Evolutionary conservation across 2,329 filamentous ascomycete genomes (phyloP), one percentile per base, ranked within the genome.

Genomic region (Graphium sp.): DNA sequence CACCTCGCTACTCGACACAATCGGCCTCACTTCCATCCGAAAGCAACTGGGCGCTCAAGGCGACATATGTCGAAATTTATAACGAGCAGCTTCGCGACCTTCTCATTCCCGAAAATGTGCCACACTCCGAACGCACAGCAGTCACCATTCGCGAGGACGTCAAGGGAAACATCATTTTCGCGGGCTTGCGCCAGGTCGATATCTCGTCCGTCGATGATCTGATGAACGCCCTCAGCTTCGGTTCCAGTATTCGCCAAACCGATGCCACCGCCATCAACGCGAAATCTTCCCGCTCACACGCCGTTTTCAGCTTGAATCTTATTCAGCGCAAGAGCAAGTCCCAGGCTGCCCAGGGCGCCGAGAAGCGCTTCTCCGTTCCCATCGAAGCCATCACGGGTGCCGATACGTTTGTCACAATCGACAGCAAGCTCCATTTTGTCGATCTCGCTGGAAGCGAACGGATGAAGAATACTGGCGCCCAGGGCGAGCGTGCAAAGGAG

Each of bases 371-470:
- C 40, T 95, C 89, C 0, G 74, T 91, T 37, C 84, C 87, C 0
- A 47, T 87, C 5, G 89, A 95, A 45, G 69, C 76, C 22, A 69
- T 89, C 60, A 69, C 74, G 3, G 66, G 69, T 15, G 69, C 74
- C 12, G 69, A 75, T 19, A 64, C 65, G 27, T 71, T 69, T 52
- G 66, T 95, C 23, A 94, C 84, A 0, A 79, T 89, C 7, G 89
- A 98, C 51, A 98, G 89, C 70, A 98, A 98, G 54, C 66, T 98
- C 28, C 89, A 98, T 49, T 98, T 98, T 47, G 89, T 98, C 34
- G 89, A 98, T 69, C 58, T 98, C 49, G 89, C 89, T 29, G 89
- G 89, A 38, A 95, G 89, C 48, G 89, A 98, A 56, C 72, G 89
- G 41, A 59, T 98, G 44, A 98, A 98, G 58, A 95, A 98, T 43